These are phyloP conservation scores for Pseudocercospora vitis DNA, from an alignment of 2,329 filamentous ascomycete species.

Conservation along the genomic window DNA sequence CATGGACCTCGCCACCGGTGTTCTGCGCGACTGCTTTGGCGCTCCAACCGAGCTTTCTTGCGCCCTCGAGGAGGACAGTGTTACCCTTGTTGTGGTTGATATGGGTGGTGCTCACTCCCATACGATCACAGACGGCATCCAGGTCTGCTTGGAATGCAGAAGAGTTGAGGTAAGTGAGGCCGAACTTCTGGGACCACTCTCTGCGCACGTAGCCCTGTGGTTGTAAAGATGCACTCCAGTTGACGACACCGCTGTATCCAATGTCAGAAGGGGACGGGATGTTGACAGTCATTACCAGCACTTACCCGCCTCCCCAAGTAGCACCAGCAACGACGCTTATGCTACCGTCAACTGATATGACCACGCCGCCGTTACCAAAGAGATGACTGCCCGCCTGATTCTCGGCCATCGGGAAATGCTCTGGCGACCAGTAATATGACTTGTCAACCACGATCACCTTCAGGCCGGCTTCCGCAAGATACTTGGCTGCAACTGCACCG, in stretches of 20 bases:
- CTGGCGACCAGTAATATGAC: conserved; percentile 70
- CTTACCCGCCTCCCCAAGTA: conserved; percentile 72
- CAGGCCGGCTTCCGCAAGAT: conserved; percentile 73
- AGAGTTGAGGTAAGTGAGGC: conserved; percentile 72
- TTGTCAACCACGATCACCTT: conserved; percentile 81
- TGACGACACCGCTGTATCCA: conserved; percentile 64
- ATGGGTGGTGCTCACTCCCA: conserved; percentile 68
- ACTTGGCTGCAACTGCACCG: conserved; percentile 77
- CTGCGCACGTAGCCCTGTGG: conserved; percentile 74
- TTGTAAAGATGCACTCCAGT: conserved; percentile 71
- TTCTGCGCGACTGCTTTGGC: conserved; percentile 75
- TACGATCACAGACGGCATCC: conserved; percentile 73
- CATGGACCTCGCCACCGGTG: conserved; percentile 69
- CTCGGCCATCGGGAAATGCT: conserved; percentile 73
- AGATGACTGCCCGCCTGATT: conserved; percentile 61
- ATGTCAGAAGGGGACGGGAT: too few relatives aligned
- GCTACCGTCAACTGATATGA: conserved; percentile 51
- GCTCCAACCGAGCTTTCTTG: conserved; percentile 69
- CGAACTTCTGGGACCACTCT: conserved; percentile 71
- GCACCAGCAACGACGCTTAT: conserved; percentile 66
- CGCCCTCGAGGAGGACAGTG: conserved; percentile 69
- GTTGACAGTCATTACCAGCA: too few relatives aligned
- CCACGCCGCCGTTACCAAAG: conserved; percentile 67
- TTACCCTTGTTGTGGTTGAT: conserved; percentile 75
- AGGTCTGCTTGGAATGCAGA: conserved; percentile 73